A percentile compares a stretch with the other conserved stretches of the same genome.
phyloP scores from a whole-genome alignment of 306 rosid genomes.

The Crataegus laevigata region DNA sequence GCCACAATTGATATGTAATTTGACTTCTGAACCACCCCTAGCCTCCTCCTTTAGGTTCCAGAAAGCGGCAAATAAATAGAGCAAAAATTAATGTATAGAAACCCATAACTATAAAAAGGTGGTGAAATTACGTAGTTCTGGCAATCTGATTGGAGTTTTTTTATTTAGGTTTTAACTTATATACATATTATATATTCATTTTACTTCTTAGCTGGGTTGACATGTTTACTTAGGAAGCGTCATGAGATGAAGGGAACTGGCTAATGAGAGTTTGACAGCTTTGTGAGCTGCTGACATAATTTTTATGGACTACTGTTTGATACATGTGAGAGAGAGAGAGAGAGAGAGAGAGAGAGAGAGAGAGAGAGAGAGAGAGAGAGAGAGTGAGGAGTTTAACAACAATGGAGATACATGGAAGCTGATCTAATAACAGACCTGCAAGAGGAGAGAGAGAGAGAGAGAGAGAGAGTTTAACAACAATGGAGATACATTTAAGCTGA shows the following conservation, averaged over 20 bases:
- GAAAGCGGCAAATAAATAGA: background rate
- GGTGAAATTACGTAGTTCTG: background rate
- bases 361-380: constrained; percentile 2
- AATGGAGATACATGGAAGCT: constrained; percentile 9
- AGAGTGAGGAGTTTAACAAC: background rate
- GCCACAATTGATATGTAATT: background rate
- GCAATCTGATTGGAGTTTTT: background rate
- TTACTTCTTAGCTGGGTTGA: constrained; percentile 10
- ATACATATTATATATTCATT: background rate
- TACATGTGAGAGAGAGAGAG: constrained; percentile 17
- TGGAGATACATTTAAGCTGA: constrained; percentile 7
- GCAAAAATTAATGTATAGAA: background rate
- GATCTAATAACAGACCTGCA: constrained; percentile 9
- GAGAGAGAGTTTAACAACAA: constrained; percentile 5
- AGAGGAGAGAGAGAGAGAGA: constrained; percentile 1
- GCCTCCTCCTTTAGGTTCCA: background rate
- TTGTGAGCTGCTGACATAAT: constrained; percentile 10
- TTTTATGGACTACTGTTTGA: constrained; percentile 16
- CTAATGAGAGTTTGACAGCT: constrained; percentile 43
- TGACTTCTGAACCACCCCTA: constrained; percentile 4
- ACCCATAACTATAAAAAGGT: background rate
- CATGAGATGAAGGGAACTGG: constrained; percentile 19
- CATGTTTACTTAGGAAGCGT: constrained; percentile 19
- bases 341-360: constrained; percentile 16
- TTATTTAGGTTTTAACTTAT: no score